Evolutionary conservation across 2,329 filamentous ascomycete species (phyloP).

Genomic region (Xylariales sp.): DNA sequence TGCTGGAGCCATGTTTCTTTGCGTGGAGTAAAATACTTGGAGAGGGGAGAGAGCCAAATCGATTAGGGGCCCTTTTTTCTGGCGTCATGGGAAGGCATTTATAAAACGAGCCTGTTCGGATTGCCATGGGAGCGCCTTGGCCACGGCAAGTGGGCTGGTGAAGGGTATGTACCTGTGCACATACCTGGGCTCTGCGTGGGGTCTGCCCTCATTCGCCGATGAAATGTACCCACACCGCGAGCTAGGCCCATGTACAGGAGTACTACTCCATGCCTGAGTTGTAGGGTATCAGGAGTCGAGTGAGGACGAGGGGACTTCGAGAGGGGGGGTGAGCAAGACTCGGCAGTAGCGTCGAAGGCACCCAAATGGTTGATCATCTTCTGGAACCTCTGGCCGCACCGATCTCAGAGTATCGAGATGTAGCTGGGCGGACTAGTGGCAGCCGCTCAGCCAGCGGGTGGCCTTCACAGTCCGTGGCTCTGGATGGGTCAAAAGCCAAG

Average conservation of each 20-base stretch:
- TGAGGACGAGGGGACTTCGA: no score
- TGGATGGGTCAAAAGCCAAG: no score
- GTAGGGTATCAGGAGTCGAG: no score
- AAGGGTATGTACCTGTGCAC: no score
- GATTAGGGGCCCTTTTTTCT: conserved; percentile 2
- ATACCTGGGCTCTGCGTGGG: conserved; percentile 3
- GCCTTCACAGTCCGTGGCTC: no score
- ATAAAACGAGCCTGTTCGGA: conserved; percentile 6
- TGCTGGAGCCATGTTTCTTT: conserved; percentile 12
- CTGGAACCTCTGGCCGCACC: background rate
- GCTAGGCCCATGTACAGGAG: background rate
- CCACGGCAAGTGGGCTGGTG: no score
- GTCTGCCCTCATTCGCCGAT: background rate
- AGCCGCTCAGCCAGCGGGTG: no score
- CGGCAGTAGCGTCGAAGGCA: background rate
- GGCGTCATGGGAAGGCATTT: conserved; percentile 6
- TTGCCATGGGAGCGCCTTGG: no score
- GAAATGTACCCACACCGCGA: no score
- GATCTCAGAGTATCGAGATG: background rate
- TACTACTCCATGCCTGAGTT: no score
- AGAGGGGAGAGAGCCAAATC: conserved; percentile 2
- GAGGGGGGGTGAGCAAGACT: background rate
- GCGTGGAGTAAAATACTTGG: conserved; percentile 3
- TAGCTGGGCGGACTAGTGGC: no score
- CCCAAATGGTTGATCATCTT: background rate